These are phyloP conservation scores for Phytophthora niederhauseri DNA, from an alignment of 352 stramenopile species.

Conservation along the genomic window DNA sequence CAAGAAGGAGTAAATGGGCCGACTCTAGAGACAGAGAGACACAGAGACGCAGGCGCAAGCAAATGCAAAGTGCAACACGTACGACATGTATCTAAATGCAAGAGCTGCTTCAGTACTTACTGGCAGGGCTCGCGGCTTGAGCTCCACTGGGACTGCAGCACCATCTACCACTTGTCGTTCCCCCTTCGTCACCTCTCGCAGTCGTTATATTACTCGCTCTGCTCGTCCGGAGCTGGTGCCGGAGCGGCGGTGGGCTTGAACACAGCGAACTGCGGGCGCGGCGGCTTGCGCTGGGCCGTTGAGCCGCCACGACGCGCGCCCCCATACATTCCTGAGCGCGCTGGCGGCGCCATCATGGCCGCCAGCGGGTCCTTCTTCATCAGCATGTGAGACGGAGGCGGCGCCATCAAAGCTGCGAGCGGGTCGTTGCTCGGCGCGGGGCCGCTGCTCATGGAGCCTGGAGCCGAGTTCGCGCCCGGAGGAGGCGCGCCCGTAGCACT, in stretches of 20 bases:
- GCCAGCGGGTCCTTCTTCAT: constrained; percentile 88
- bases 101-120: constrained; percentile 22
- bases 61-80: constrained; percentile 15
- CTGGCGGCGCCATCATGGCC: constrained; percentile 86
- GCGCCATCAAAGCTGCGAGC: constrained; percentile 83
- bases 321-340: constrained; percentile 45
- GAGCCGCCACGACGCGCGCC: constrained; percentile 36
- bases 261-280: constrained; percentile 85
- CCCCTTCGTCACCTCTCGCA: neutral
- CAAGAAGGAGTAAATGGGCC: constrained; percentile 32
- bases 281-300: constrained; percentile 51
- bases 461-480: constrained; percentile 59
- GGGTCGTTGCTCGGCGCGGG: constrained; percentile 55
- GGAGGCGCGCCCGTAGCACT: constrained; percentile 44
- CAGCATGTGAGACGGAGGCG: constrained; percentile 63
- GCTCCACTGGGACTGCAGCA: constrained; percentile 6
- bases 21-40: neutral
- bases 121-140: constrained; percentile 7
- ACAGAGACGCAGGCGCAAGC: neutral
- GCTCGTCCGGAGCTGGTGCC: constrained; percentile 28
- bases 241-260: constrained; percentile 72
- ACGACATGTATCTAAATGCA: constrained; percentile 42
- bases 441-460: constrained; percentile 64
- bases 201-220: constrained; percentile 27
- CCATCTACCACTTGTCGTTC: neutral